Evolutionary conservation across 208 protist genomes (phyloP).

Genomic region (Angomonas ambiguus): DNA sequence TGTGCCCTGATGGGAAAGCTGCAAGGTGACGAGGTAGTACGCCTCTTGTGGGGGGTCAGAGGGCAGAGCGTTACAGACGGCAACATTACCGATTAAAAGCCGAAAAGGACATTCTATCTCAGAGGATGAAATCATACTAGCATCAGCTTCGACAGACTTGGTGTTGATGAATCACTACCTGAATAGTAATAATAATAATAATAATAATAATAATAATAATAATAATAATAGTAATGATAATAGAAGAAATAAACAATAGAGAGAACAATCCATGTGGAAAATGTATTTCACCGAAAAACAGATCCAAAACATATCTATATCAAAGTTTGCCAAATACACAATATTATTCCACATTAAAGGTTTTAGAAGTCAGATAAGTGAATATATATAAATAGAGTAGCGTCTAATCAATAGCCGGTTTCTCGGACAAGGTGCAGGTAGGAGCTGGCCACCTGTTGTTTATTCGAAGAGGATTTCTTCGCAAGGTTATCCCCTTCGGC

Average conservation of each 20-base stretch:
- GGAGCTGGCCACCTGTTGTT: constrained; percentile 44
- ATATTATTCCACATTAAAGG: too few species aligned
- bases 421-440: constrained; percentile 82
- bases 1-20: neutral
- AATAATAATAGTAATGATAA: neutral
- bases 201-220: neutral
- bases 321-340: too few species aligned
- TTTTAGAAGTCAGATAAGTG: neutral
- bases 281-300: too few species aligned
- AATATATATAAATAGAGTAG: neutral
- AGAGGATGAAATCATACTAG: constrained; percentile 2
- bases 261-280: too few species aligned
- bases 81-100: neutral
- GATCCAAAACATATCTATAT: neutral
- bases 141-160: neutral
- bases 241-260: too few species aligned
- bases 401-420: constrained; percentile 59
- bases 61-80: neutral
- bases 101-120: constrained; percentile 3
- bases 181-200: neutral
- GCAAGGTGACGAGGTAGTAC: neutral
- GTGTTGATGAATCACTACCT: neutral
- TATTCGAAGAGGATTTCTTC: constrained; percentile 4
- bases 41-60: neutral
- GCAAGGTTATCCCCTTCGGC: neutral